Conservation (phyloP, 2,329 filamentous ascomycete genomes). For the Fusarium nematophilum region DNA sequence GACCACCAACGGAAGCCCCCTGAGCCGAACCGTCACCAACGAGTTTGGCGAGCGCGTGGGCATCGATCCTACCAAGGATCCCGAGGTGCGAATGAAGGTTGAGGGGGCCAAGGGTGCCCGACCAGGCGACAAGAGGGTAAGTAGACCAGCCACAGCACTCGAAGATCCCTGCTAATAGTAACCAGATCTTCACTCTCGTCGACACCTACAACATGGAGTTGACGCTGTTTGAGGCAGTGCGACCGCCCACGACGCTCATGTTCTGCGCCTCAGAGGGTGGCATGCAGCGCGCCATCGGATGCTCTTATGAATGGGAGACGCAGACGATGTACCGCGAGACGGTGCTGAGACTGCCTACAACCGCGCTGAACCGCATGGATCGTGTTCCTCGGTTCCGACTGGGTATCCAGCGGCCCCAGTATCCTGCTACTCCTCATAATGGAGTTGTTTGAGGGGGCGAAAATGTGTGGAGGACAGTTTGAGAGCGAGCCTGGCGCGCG, state of each 20-base stretch:
- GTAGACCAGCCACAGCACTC: background rate
- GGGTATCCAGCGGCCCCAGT: constrained; percentile 38
- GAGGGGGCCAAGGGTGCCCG: constrained; percentile 42
- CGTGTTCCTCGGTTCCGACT: constrained; percentile 41
- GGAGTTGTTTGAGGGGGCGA: constrained; percentile 18
- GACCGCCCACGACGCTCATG: constrained; percentile 42
- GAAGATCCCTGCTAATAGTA: constrained; percentile 2
- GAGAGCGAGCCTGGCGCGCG: background rate
- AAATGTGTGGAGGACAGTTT: background rate
- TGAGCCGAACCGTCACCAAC: constrained; percentile 43
- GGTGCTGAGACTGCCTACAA: constrained; percentile 40
- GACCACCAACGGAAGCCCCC: constrained; percentile 44
- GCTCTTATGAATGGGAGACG: constrained; percentile 44
- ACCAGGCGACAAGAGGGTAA: constrained; percentile 45
- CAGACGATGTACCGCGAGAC: constrained; percentile 44
- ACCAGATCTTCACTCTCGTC: constrained; percentile 50
- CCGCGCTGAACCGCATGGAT: constrained; percentile 40
- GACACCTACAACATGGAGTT: constrained; percentile 51
- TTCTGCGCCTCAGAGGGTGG: constrained; percentile 44
- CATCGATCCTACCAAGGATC: constrained; percentile 41
- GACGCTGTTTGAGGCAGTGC: constrained; percentile 49
- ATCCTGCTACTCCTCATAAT: constrained; percentile 30
- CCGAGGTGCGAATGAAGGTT: constrained; percentile 40
- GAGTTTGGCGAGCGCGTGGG: constrained; percentile 42
- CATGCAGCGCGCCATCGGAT: constrained; percentile 43